Percentiles rank a stretch among this genome's conserved stretches.
These are phyloP conservation scores for Fragosphaeria purpurea DNA, from an alignment of 2,329 filamentous ascomycete species.

Conservation along the genomic window DNA sequence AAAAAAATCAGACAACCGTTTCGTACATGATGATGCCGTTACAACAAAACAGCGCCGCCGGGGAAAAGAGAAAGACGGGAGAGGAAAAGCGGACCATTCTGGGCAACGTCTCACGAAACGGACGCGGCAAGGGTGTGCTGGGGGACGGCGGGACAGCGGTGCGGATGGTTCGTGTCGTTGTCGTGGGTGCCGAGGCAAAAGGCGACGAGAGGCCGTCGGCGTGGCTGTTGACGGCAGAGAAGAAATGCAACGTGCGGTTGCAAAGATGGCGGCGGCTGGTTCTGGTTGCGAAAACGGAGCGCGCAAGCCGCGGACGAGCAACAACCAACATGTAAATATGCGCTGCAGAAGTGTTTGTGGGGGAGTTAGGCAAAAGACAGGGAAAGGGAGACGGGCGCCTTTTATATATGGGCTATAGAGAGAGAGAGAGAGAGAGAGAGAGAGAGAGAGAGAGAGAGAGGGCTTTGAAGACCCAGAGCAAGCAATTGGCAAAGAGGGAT, in stretches of 20 bases:
- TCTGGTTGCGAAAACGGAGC: neutral
- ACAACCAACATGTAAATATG: conserved; percentile 2
- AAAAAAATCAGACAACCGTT: no score
- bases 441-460: no score
- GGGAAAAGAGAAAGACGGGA: neutral
- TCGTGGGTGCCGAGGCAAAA: neutral
- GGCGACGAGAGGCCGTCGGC: no score
- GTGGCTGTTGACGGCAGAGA: neutral
- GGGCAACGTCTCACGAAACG: neutral
- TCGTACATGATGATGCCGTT: no score
- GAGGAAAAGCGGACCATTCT: conserved; percentile 5
- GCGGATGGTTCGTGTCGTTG: neutral
- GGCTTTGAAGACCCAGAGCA: no score
- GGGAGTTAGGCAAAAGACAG: no score
- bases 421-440: no score
- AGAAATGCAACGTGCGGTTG: neutral
- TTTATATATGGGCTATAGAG: no score
- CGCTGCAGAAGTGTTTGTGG: no score
- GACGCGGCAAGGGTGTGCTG: neutral
- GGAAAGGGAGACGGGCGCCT: no score
- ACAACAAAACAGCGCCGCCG: no score
- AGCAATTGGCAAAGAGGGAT: no score
- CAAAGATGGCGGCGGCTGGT: neutral
- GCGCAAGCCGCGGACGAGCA: conserved; percentile 6
- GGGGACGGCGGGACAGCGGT: neutral